Conservation (phyloP, 2,329 filamentous ascomycete genomes). For the Massarina eburnea region DNA sequence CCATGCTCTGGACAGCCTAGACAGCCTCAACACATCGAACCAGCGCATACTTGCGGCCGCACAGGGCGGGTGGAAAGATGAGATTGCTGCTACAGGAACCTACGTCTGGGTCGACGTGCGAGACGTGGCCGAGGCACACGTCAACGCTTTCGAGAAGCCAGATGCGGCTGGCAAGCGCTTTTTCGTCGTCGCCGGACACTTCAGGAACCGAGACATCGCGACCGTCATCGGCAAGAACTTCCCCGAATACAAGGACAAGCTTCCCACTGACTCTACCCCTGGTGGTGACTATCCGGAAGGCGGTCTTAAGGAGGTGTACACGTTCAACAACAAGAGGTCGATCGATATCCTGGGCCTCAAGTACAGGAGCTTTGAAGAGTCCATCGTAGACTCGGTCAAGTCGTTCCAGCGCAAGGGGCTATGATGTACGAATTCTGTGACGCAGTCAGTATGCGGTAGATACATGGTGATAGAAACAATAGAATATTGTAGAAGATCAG, state of each 20-base stretch:
- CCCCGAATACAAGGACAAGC: slow-evolving; percentile 51
- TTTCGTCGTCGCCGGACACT: slow-evolving; percentile 61
- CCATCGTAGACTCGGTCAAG: slow-evolving; percentile 64
- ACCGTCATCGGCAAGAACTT: slow-evolving; percentile 59
- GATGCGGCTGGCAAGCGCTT: slow-evolving; percentile 65
- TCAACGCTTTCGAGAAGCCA: slow-evolving; percentile 59
- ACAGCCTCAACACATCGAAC: slow-evolving; percentile 73
- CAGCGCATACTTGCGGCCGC: slow-evolving; percentile 65
- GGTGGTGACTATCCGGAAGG: slow-evolving; percentile 51
- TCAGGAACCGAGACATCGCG: slow-evolving; percentile 61
- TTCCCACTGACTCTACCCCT: slow-evolving; percentile 49
- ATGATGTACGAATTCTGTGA: slow-evolving; percentile 24
- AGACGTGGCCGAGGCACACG: slow-evolving; percentile 64
- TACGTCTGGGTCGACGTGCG: slow-evolving; percentile 53
- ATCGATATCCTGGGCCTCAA: slow-evolving; percentile 61
- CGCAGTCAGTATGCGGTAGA: background rate
- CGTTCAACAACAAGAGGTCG: slow-evolving; percentile 58
- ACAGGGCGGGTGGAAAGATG: slow-evolving; percentile 61
- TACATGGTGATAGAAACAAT: background rate
- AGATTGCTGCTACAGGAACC: slow-evolving; percentile 59
- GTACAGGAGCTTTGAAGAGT: slow-evolving; percentile 61
- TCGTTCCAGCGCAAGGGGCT: slow-evolving; percentile 60
- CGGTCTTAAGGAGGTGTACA: slow-evolving; percentile 47
- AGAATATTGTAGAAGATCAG: slow-evolving; percentile 40
- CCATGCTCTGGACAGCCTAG: slow-evolving; percentile 63